Conservation (phyloP, 2,329 filamentous ascomycete species). For the Beauveria sp. region DNA sequence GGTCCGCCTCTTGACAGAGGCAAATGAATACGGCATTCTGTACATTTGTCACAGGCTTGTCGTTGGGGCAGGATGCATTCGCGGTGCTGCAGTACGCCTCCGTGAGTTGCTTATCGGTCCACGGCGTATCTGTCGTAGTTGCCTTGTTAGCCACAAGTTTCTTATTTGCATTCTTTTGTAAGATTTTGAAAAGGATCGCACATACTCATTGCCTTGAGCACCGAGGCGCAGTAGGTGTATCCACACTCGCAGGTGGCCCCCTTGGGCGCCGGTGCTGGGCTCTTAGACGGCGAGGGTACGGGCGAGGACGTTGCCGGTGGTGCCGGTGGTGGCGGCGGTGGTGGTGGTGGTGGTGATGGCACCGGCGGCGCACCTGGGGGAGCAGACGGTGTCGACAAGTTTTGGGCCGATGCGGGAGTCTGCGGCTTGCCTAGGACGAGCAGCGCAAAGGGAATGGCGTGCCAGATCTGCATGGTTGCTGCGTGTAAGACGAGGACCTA, state of each 20-base stretch:
- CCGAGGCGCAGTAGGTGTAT: slow-evolving; percentile 34
- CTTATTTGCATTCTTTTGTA: background rate
- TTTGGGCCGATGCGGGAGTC: background rate
- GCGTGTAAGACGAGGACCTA: background rate
- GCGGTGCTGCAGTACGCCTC: slow-evolving; percentile 31
- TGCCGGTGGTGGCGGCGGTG: slow-evolving; percentile 19
- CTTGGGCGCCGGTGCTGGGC: slow-evolving; percentile 15
- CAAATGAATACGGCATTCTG: slow-evolving; percentile 31
- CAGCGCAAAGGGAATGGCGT: slow-evolving; percentile 1
- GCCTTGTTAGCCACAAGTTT: background rate
- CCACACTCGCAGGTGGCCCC: slow-evolving; percentile 33
- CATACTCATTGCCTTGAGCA: slow-evolving; percentile 30
- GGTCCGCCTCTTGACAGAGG: slow-evolving; percentile 26
- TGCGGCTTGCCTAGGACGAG: slow-evolving; percentile 17
- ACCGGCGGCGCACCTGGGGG: slow-evolving; percentile 20
- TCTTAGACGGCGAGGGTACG: slow-evolving; percentile 5
- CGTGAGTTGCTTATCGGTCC: slow-evolving; percentile 25
- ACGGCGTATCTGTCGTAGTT: slow-evolving; percentile 23
- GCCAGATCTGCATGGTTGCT: slow-evolving; percentile 3
- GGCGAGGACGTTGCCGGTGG: background rate
- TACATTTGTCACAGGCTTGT: slow-evolving; percentile 23
- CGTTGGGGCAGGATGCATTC: slow-evolving; percentile 25
- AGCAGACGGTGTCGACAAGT: slow-evolving; percentile 13
- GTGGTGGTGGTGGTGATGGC: slow-evolving; percentile 16
- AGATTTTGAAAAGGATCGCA: background rate